Base-by-base conservation (phyloP, 148 eudicot genomes). In the Persicaria maculosa region DNA sequence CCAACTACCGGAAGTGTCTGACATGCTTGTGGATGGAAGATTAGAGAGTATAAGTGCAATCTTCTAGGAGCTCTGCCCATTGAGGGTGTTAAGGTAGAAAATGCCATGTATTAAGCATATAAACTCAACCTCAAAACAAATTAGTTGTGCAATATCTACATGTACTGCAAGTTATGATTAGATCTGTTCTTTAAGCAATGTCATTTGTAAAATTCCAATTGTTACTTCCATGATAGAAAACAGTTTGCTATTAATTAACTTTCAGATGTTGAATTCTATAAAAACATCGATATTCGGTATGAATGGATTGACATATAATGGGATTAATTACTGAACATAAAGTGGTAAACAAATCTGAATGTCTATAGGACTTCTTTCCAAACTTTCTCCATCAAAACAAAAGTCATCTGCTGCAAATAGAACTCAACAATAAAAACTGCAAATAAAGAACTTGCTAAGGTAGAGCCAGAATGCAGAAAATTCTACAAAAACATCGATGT, bases 81-180 rank as follows among this genome's bases (percentile, higher is more conserved):
- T 22, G 25, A 22, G 25, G 25, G 25, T 22, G 25, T 22, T 22
- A 22, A 22, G 25, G 25, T 22, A 86, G 77, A 77, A 81, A 74
- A 93, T 93, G 97, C 96, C 97, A 62, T 86, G 90, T 53, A 87
- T 93, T 59, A 86, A 80, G 80, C 96, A 93, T 83, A 76, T 93
- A 71, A 90, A 93, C 76, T 88, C 97, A 25, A 96, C 97, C 10
- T 93, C 96, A 72, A 93, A 93, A 76, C 97, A 93, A 86, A 93
- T 93, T 25, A 93, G 97, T 80, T 81, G 96, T 9, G 97, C 97
- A 58, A 83, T 93, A 73, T 93, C 97, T 80, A 93, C 97, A 73
- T 96, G 97, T 89, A 90, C 25, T 47, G 65, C 70, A 36, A 68
- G 19, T 73, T 45, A 15, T 68, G 36, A 22, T 46, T 74, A 22